A percentile compares a stretch with the other conserved stretches of the same genome.
Conservation (phyloP, 2,329 filamentous ascomycete genomes). For the Sporothrix pseudoabietina region DNA sequence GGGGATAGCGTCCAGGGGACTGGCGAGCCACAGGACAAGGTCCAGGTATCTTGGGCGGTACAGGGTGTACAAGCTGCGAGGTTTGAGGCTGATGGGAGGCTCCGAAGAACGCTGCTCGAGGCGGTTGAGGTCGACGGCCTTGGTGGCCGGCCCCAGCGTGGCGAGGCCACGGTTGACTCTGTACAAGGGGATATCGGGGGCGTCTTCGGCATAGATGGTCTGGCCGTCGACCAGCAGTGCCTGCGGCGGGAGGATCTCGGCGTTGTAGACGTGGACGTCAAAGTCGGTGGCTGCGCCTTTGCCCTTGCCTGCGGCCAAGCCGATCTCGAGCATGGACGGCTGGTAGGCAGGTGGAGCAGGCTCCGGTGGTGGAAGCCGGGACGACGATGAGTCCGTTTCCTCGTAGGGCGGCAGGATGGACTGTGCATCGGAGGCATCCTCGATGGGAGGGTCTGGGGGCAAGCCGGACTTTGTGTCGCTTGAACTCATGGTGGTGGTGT, state of each 20-base stretch:
- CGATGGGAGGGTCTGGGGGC: background rate
- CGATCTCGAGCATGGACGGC: constrained; percentile 8
- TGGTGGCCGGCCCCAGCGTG: background rate
- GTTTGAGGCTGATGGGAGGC: background rate
- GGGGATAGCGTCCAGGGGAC: background rate
- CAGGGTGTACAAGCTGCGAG: background rate
- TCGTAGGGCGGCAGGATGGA: constrained; percentile 12
- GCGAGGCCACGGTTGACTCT: background rate
- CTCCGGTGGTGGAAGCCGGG: background rate
- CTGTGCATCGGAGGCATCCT: constrained; percentile 9
- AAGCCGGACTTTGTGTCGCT: background rate
- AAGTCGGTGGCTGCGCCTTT: background rate
- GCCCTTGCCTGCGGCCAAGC: background rate
- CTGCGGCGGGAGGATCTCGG: background rate
- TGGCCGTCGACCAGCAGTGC: constrained; percentile 2
- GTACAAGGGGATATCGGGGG: background rate
- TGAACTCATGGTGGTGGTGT: background rate
- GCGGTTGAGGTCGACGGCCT: background rate
- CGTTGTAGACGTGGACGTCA: background rate
- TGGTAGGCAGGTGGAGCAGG: background rate
- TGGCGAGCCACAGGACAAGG: background rate
- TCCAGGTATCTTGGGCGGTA: background rate
- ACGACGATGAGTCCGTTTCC: background rate
- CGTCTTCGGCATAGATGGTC: background rate
- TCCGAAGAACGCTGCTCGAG: background rate